Percentiles rank a stretch among this genome's conserved stretches.
Conservation (phyloP, 345 rosid species). For the Populus pruinosa region DNA sequence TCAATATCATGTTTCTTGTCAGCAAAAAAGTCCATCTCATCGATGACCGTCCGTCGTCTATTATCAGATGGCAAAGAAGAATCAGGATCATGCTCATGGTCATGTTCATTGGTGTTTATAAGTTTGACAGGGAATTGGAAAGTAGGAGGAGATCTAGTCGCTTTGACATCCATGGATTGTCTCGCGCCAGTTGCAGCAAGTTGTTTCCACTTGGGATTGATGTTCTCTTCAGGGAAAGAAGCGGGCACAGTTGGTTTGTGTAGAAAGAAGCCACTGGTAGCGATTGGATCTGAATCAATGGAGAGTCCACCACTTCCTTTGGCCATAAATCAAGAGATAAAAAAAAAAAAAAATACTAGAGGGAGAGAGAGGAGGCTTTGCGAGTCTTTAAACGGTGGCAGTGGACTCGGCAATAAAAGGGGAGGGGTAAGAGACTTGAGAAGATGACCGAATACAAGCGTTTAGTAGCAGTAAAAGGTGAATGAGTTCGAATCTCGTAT, state of each 20-base stretch:
- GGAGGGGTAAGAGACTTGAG: slow-evolving; percentile 34
- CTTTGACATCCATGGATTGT: background rate
- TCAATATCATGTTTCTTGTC: slow-evolving; percentile 14
- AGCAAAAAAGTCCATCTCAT: slow-evolving; percentile 60
- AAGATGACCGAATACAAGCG: slow-evolving; percentile 35
- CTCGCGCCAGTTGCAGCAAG: background rate
- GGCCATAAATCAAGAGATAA: slow-evolving; percentile 50
- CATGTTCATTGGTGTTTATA: slow-evolving; percentile 2
- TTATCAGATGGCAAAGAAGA: slow-evolving; percentile 8
- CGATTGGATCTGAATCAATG: slow-evolving; percentile 52
- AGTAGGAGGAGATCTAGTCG: slow-evolving; percentile 29
- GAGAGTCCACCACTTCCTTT: slow-evolving; percentile 47
- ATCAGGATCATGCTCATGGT: background rate
- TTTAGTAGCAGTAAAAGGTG: background rate
- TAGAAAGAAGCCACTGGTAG: slow-evolving; percentile 17
- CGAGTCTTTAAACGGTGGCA: slow-evolving; percentile 39
- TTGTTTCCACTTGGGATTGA: background rate
- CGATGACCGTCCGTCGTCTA: slow-evolving; percentile 27
- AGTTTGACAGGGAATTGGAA: slow-evolving; percentile 48
- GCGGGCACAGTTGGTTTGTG: slow-evolving; percentile 44
- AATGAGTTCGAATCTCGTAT: too few relatives aligned
- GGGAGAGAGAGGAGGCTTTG: slow-evolving; percentile 13
- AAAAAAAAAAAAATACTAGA: background rate
- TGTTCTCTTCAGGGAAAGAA: slow-evolving; percentile 40
- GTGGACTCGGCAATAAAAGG: slow-evolving; percentile 70